Evolutionary conservation across 2,329 filamentous ascomycete species (phyloP).

Genomic region (Diaporthe sp.): DNA sequence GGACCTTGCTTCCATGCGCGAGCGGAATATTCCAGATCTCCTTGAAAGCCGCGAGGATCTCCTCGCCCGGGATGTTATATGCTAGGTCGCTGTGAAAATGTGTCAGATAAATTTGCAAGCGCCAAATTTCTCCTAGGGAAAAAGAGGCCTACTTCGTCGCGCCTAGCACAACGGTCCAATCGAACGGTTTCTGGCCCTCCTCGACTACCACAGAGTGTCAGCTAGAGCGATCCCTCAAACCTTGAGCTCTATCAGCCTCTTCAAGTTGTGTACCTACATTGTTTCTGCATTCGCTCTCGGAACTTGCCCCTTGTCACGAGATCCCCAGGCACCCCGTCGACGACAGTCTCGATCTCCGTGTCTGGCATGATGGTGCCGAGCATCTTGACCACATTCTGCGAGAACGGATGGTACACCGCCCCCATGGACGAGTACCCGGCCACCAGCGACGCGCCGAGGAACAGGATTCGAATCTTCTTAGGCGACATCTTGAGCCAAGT

Average conservation of each 20-base stretch:
- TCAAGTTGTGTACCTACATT: constrained; percentile 42
- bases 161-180: constrained; percentile 75
- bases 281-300: constrained; percentile 44
- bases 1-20: constrained; percentile 64
- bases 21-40: constrained; percentile 65
- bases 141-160: constrained; percentile 66
- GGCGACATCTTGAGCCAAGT: not conserved
- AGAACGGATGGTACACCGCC: constrained; percentile 32
- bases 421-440: constrained; percentile 35
- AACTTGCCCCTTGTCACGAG: constrained; percentile 45
- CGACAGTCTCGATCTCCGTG: constrained; percentile 31
- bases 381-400: constrained; percentile 33
- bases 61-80: constrained; percentile 51
- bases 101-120: not conserved
- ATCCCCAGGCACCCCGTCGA: constrained; percentile 48
- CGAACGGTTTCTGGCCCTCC: constrained; percentile 51
- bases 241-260: not conserved
- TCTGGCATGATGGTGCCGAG: constrained; percentile 31
- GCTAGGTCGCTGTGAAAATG: constrained; percentile 61
- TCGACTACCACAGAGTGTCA: constrained; percentile 17
- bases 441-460: constrained; percentile 35
- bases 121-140: not conserved
- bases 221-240: not conserved
- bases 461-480: constrained; percentile 34
- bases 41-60: constrained; percentile 64